phyloP scores from a whole-genome alignment of 345 rosid genomes.

The Hibiscus mutabilis region DNA sequence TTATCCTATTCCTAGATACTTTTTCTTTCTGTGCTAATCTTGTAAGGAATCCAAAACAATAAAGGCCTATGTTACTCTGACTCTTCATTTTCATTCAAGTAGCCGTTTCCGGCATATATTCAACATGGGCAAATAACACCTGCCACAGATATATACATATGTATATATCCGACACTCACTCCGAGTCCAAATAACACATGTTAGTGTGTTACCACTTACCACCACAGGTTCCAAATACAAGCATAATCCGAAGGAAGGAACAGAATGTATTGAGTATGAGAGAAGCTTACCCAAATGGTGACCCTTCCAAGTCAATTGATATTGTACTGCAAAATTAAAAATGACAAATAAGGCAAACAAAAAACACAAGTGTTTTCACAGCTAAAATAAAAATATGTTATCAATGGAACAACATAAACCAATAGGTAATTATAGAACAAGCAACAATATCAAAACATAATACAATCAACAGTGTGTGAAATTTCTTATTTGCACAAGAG shows the following conservation, averaged over 20 bases:
- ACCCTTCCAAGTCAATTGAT: constrained; percentile 6
- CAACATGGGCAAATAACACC: no score
- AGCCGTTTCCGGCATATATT: no score
- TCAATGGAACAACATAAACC: background rate
- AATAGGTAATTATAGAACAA: no score
- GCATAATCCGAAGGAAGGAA: background rate
- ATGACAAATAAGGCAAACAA: background rate
- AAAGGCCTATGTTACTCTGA: no score
- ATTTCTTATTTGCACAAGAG: background rate
- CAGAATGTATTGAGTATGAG: background rate
- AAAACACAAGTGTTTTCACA: background rate
- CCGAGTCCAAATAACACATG: no score
- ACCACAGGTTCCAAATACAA: background rate
- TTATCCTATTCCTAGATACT: no score
- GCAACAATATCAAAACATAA: background rate
- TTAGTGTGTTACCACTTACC: no score
- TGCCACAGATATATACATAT: no score
- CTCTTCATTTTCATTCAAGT: no score
- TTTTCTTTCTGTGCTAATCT: no score
- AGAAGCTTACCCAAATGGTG: constrained; percentile 7
- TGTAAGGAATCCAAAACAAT: no score
- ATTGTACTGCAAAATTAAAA: constrained; percentile 7
- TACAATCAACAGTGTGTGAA: background rate
- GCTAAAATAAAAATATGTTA: background rate
- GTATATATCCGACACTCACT: no score